Evolutionary conservation across 2,329 filamentous ascomycete species (phyloP).

Genomic region (Acrocalymma vagum): DNA sequence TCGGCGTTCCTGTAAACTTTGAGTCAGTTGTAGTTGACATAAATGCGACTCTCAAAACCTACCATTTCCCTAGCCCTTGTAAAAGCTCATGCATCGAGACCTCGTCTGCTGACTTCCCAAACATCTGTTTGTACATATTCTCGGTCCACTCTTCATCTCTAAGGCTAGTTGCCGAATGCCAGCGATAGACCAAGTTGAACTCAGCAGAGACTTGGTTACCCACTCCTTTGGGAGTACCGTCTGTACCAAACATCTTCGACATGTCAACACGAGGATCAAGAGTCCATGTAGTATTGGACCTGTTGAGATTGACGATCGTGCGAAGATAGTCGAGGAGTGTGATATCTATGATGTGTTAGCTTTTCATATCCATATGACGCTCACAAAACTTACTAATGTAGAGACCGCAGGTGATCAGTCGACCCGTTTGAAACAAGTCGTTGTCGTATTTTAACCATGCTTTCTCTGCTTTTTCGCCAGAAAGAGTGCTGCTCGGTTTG

Average conservation of each 20-base stretch:
- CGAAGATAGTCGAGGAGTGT: slow-evolving; percentile 80
- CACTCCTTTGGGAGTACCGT: slow-evolving; percentile 73
- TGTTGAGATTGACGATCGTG: slow-evolving; percentile 77
- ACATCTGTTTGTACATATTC: slow-evolving; percentile 47
- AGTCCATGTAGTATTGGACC: slow-evolving; percentile 78
- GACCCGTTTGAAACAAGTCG: slow-evolving; percentile 55
- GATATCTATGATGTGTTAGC: slow-evolving; percentile 58
- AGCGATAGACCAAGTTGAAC: slow-evolving; percentile 87
- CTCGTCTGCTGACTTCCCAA: slow-evolving; percentile 37
- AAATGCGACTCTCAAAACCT: no score
- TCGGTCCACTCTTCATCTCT: slow-evolving; percentile 83
- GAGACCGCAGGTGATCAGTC: slow-evolving; percentile 52
- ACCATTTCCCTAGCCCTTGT: no score
- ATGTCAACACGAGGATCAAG: slow-evolving; percentile 77
- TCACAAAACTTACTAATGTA: slow-evolving; percentile 52
- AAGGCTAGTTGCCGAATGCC: slow-evolving; percentile 79
- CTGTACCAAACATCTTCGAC: slow-evolving; percentile 63
- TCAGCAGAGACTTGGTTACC: slow-evolving; percentile 86
- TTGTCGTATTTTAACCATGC: slow-evolving; percentile 53
- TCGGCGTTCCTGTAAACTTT: slow-evolving; percentile 57
- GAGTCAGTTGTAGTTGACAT: no score
- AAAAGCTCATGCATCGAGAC: slow-evolving; percentile 45
- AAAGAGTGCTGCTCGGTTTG: slow-evolving; percentile 73
- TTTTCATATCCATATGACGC: slow-evolving; percentile 26
- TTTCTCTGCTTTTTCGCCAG: slow-evolving; percentile 39